A percentile compares a stretch with the other conserved stretches of the same genome.
Conservation (phyloP, 2,329 filamentous ascomycete species). For the Verticillium nubilum region DNA sequence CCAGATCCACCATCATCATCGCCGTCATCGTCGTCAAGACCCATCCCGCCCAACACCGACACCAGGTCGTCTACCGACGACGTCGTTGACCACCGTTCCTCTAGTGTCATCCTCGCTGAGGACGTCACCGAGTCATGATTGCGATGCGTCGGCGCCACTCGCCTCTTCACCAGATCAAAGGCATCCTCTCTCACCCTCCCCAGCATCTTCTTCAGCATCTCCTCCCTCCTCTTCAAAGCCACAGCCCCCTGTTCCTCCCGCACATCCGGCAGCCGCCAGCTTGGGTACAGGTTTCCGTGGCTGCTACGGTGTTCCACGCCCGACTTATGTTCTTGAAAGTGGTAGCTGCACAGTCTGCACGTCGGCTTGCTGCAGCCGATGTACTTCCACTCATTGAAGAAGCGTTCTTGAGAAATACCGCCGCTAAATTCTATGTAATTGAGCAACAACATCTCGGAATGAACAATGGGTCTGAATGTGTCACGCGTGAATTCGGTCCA, state of each 20-base stretch:
- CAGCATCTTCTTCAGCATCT: not conserved
- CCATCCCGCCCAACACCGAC: not conserved
- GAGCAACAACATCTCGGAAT: slow-evolving; percentile 26
- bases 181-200: not conserved
- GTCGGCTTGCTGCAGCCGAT: slow-evolving; percentile 36
- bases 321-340: slow-evolving; percentile 21
- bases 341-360: slow-evolving; percentile 30
- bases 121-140: slow-evolving; percentile 4
- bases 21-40: not conserved
- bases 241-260: slow-evolving; percentile 3
- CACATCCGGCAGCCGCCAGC: slow-evolving; percentile 29
- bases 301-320: slow-evolving; percentile 21
- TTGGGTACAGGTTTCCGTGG: slow-evolving; percentile 30
- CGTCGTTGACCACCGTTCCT: not conserved
- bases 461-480: slow-evolving; percentile 22
- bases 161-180: not conserved
- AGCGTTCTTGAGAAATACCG: slow-evolving; percentile 3
- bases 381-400: slow-evolving; percentile 26
- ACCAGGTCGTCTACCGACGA: not conserved
- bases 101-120: not conserved
- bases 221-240: not conserved
- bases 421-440: not conserved
- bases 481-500: slow-evolving; percentile 3
- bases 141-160: not conserved
- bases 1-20: not conserved